Evolutionary conservation across 176 grass and related monocot genomes (phyloP).

Genomic region (Saccharum officinarum): DNA sequence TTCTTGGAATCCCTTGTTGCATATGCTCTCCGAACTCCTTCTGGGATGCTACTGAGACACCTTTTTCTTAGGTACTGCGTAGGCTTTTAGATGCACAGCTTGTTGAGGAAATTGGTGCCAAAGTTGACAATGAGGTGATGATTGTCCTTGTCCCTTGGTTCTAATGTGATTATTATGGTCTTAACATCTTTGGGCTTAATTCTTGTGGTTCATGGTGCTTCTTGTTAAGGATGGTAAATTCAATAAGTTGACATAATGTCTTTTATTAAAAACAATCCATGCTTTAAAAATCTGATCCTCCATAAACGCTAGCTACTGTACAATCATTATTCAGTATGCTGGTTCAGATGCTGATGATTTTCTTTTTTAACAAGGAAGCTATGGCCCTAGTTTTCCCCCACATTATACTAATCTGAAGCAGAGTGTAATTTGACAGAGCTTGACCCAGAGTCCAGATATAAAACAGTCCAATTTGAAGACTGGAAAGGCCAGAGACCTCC

Average conservation of each 20-base stretch:
- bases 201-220: not conserved
- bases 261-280: not conserved
- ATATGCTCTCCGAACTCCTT: not conserved
- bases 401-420: not conserved
- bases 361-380: not conserved
- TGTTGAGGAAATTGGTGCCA: conserved; percentile 76
- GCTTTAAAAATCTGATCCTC: not conserved
- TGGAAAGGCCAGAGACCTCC: not conserved
- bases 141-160: not conserved
- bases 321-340: not conserved
- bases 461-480: not conserved
- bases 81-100: conserved; percentile 75
- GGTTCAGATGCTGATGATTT: not conserved
- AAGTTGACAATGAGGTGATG: conserved; percentile 58
- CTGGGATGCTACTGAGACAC: conserved; percentile 20
- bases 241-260: not conserved
- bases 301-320: not conserved
- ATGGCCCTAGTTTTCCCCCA: not conserved
- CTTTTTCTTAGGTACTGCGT: conserved; percentile 57
- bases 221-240: not conserved
- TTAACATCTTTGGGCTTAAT: not conserved
- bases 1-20: conserved; percentile 22
- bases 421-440: not conserved
- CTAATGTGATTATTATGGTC: not conserved
- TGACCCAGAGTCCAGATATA: not conserved